A percentile compares a stretch with the other conserved stretches of the same genome.
Conservation (phyloP, 2,329 filamentous ascomycete species). For the Fusarium goolgardi region DNA sequence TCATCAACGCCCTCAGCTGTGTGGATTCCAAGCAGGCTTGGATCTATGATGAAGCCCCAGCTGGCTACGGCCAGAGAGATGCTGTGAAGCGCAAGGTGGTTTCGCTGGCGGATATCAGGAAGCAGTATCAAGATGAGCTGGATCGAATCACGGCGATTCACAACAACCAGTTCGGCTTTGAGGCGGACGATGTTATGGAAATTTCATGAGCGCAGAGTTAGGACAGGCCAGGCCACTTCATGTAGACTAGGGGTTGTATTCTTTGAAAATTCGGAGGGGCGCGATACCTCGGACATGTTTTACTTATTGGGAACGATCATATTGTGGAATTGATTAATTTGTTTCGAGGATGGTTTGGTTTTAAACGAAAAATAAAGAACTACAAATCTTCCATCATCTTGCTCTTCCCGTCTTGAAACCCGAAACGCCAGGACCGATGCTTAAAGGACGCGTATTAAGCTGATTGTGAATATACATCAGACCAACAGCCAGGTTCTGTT, state of each 20-base stretch:
- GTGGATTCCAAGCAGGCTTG: constrained; percentile 85
- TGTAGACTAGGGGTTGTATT: constrained; percentile 46
- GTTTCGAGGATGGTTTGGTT: constrained; percentile 36
- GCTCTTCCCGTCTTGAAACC: constrained; percentile 47
- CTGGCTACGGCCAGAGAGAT: constrained; percentile 40
- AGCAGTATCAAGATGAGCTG: constrained; percentile 89
- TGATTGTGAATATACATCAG: constrained; percentile 43
- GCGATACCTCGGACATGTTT: constrained; percentile 50
- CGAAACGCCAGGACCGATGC: constrained; percentile 56
- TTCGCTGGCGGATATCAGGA: constrained; percentile 85
- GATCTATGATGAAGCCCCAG: constrained; percentile 64
- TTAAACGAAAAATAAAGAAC: constrained; percentile 36
- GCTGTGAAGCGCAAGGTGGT: constrained; percentile 77
- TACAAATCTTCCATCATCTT: constrained; percentile 43
- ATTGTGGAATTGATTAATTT: constrained; percentile 45
- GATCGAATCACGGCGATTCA: constrained; percentile 90
- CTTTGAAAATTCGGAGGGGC: constrained; percentile 41
- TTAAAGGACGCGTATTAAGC: constrained; percentile 49
- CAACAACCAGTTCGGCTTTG: constrained; percentile 87
- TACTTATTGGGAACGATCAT: constrained; percentile 42
- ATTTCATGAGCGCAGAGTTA: constrained; percentile 52
- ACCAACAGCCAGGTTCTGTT: constrained; percentile 18
- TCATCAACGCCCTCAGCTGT: constrained; percentile 93
- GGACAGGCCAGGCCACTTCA: constrained; percentile 17
- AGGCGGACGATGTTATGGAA: constrained; percentile 66